Evolutionary conservation across 1,284 basidiomycete species (phyloP).

Genomic region (Fomitiporia mediterranea): DNA sequence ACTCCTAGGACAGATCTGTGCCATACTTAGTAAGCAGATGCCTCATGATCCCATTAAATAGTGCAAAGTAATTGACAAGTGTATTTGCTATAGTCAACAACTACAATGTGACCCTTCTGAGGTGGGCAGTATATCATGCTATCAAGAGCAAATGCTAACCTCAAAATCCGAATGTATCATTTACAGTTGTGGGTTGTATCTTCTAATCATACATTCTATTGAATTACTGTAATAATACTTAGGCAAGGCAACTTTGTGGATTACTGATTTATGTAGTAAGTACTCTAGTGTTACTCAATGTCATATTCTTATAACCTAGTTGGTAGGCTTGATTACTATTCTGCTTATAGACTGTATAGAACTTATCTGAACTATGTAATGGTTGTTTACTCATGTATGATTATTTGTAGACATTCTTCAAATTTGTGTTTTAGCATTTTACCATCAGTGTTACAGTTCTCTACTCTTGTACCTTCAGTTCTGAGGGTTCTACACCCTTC

Average conservation of each 20-base stretch:
- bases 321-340: background rate
- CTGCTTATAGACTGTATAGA: background rate
- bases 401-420: conserved; percentile 4
- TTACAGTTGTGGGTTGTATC: no score
- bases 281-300: background rate
- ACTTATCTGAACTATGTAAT: no score
- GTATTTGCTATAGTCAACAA: background rate
- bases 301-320: background rate
- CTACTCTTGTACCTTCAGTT: no score
- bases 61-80: background rate
- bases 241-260: background rate
- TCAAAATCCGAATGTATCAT: no score
- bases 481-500: no score
- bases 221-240: background rate
- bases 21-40: background rate
- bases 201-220: background rate
- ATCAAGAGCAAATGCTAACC: no score
- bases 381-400: background rate
- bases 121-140: background rate
- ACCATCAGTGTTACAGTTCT: no score
- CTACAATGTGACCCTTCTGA: no score
- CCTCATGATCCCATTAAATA: background rate
- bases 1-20: background rate
- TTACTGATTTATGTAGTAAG: background rate
- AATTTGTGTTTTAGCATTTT: conserved; percentile 3